Evolutionary conservation across 208 protist species (phyloP).

Genomic region (Sergeia podlipaevii): DNA sequence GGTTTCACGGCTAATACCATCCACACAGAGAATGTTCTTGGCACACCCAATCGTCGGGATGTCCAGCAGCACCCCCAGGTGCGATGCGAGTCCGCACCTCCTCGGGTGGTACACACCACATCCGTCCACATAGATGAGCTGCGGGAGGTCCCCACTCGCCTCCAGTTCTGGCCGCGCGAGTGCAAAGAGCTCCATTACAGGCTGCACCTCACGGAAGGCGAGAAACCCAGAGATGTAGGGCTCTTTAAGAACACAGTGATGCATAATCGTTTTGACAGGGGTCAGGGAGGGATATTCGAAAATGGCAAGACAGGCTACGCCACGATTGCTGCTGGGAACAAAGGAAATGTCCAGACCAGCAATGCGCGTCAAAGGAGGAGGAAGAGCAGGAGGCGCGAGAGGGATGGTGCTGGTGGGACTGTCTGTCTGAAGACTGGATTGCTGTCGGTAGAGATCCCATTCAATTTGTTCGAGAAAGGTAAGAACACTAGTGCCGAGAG

Average conservation of each 20-base stretch:
- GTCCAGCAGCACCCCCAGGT: slow-evolving; percentile 89
- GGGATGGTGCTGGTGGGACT: neutral
- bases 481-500: too few relatives aligned
- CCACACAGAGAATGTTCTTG: slow-evolving; percentile 89
- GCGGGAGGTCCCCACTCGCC: slow-evolving; percentile 31
- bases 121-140: slow-evolving; percentile 94
- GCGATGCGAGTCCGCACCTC: slow-evolving; percentile 91
- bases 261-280: slow-evolving; percentile 29
- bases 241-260: slow-evolving; percentile 51
- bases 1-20: slow-evolving; percentile 61
- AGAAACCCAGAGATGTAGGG: slow-evolving; percentile 95
- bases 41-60: slow-evolving; percentile 92
- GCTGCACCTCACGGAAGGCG: slow-evolving; percentile 92
- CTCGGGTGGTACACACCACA: slow-evolving; percentile 94
- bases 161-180: slow-evolving; percentile 15
- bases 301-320: slow-evolving; percentile 64
- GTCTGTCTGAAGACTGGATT: too few relatives aligned
- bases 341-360: slow-evolving; percentile 84
- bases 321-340: slow-evolving; percentile 41
- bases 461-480: too few relatives aligned
- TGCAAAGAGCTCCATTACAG: slow-evolving; percentile 44
- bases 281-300: slow-evolving; percentile 61
- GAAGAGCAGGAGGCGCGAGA: neutral
- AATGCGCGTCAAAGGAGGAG: slow-evolving; percentile 29
- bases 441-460: too few relatives aligned